phyloP scores from a whole-genome alignment of 2,329 filamentous ascomycete genomes.

The Incumbomyces lentus region DNA sequence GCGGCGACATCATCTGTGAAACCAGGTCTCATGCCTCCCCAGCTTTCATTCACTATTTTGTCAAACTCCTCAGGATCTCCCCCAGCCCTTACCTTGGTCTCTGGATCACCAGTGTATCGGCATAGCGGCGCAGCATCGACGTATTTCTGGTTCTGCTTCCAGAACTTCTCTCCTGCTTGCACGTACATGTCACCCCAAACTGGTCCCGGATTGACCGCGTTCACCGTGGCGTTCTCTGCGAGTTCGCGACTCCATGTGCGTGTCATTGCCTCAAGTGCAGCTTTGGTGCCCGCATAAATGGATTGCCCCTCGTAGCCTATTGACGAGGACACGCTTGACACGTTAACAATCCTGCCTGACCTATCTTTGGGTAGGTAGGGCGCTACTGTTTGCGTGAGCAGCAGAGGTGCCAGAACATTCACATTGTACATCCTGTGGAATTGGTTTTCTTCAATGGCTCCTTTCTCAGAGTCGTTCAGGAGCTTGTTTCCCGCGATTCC shows the following conservation, averaged over 20 bases:
- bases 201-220: conserved; percentile 51
- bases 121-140: conserved; percentile 57
- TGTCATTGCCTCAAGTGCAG: conserved; percentile 53
- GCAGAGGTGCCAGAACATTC: conserved; percentile 49
- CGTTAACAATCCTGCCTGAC: conserved; percentile 48
- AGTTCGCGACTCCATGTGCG: conserved; percentile 51
- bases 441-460: conserved; percentile 36
- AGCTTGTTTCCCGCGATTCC: conserved; percentile 40
- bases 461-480: conserved; percentile 47
- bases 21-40: conserved; percentile 48
- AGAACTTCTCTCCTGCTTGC: conserved; percentile 47
- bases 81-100: conserved; percentile 39
- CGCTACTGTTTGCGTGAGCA: conserved; percentile 45
- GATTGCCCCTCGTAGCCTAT: conserved; percentile 45
- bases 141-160: conserved; percentile 48
- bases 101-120: conserved; percentile 46
- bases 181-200: conserved; percentile 46
- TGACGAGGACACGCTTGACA: conserved; percentile 45
- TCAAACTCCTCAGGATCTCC: conserved; percentile 49
- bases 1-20: conserved; percentile 65
- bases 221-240: conserved; percentile 46
- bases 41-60: conserved; percentile 49
- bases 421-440: conserved; percentile 47
- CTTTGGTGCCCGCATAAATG: conserved; percentile 54
- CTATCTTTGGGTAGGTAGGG: conserved; percentile 48